Evolutionary conservation across 176 grass and related monocot species (phyloP).

Genomic region (Zoysia japonica): DNA sequence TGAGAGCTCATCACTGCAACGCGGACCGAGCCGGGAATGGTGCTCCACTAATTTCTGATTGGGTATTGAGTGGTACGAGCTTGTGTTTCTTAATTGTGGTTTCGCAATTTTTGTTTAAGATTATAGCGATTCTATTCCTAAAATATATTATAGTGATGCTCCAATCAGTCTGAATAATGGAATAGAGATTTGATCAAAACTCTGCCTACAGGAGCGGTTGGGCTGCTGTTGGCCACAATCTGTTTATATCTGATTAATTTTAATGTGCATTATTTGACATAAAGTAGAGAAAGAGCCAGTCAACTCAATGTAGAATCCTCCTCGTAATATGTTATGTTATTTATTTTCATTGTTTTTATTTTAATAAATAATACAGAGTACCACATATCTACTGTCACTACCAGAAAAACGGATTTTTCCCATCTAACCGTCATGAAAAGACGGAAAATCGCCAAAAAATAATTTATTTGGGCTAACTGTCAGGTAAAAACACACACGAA

Average conservation of each 20-base stretch:
- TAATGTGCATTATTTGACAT: background rate
- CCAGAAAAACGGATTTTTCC: too few relatives aligned
- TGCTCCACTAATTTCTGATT: too few relatives aligned
- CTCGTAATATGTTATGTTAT: background rate
- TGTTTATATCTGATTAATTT: background rate
- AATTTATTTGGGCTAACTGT: too few relatives aligned
- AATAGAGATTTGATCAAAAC: too few relatives aligned
- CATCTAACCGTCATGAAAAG: too few relatives aligned
- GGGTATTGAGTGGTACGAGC: background rate
- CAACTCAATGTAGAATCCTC: background rate
- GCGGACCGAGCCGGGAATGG: background rate
- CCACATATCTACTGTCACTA: background rate
- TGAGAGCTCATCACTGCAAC: background rate
- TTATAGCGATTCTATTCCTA: background rate
- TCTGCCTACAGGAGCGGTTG: too few relatives aligned
- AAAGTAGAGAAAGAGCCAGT: background rate
- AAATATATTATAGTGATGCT: background rate
- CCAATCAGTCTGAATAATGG: background rate
- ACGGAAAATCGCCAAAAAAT: too few relatives aligned
- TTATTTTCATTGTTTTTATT: background rate
- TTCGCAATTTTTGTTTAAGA: background rate
- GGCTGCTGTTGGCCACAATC: background rate
- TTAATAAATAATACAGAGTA: background rate
- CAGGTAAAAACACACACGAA: too few relatives aligned
- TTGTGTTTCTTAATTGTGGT: background rate